Evolutionary conservation across 2,329 filamentous ascomycete genomes (phyloP).

Genomic region (Nigrospora sphaerica): DNA sequence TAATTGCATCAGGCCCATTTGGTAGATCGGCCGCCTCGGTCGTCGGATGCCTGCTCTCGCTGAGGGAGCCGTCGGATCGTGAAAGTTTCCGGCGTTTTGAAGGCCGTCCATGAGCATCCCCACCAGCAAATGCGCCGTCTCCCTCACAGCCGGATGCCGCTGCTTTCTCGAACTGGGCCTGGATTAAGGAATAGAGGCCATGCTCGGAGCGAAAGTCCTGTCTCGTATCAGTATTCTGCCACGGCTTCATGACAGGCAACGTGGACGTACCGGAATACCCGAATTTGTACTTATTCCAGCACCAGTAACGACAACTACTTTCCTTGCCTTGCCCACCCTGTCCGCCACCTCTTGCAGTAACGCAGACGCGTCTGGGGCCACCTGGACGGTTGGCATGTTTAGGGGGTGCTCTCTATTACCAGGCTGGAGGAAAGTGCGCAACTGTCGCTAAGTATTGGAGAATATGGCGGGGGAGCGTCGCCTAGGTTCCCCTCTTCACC

Average conservation of each 20-base stretch:
- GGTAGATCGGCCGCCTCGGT: too few relatives aligned
- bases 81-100: conserved; percentile 6
- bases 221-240: conserved; percentile 7
- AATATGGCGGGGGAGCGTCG: too few relatives aligned
- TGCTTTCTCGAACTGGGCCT: conserved; percentile 56
- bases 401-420: background rate
- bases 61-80: too few relatives aligned
- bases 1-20: too few relatives aligned
- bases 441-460: too few relatives aligned
- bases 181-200: conserved; percentile 65
- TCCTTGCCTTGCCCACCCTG: conserved; percentile 55
- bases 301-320: conserved; percentile 65
- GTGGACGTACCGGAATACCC: conserved; percentile 58
- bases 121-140: conserved; percentile 13
- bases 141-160: conserved; percentile 24
- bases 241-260: background rate
- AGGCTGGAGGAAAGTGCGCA: too few relatives aligned
- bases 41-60: too few relatives aligned
- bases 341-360: conserved; percentile 61
- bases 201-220: conserved; percentile 68
- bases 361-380: conserved; percentile 41
- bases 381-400: conserved; percentile 53
- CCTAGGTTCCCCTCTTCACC: too few relatives aligned
- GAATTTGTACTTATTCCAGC: conserved; percentile 72
- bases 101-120: conserved; percentile 16